These are phyloP conservation scores for Suillus alpinus DNA, from an alignment of 768 basidiomycete genomes.

Conservation along the genomic window DNA sequence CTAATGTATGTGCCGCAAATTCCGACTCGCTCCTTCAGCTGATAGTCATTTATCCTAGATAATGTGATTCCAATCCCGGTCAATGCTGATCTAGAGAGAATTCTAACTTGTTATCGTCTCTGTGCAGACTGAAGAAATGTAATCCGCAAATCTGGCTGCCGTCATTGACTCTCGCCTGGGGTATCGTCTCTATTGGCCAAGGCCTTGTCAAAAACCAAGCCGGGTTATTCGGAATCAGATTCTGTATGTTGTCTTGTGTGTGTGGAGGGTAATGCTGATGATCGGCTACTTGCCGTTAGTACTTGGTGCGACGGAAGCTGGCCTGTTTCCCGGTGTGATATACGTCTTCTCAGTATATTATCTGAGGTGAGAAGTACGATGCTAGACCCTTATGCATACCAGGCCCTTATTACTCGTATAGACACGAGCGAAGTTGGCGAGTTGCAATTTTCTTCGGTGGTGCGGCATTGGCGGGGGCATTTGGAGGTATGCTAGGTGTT, in stretches of 20 bases:
- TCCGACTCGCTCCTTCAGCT: background rate
- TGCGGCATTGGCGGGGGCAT: conserved; percentile 60
- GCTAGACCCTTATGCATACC: background rate
- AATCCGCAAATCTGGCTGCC: conserved; percentile 62
- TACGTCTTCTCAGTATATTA: conserved; percentile 63
- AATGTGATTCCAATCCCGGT: conserved; percentile 20
- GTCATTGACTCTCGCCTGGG: conserved; percentile 57
- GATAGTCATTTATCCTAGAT: conserved; percentile 9
- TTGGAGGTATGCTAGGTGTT: conserved; percentile 43
- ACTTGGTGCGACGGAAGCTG: conserved; percentile 58
- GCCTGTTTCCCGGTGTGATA: conserved; percentile 55
- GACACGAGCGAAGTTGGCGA: conserved; percentile 57
- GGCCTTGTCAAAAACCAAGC: conserved; percentile 54
- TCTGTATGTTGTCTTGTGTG: conserved; percentile 35
- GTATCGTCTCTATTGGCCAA: conserved; percentile 51
- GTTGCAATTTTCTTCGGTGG: conserved; percentile 64
- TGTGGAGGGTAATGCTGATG: background rate
- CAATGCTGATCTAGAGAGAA: background rate
- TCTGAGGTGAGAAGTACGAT: conserved; percentile 30
- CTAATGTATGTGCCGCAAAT: conserved; percentile 39
- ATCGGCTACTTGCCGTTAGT: conserved; percentile 30
- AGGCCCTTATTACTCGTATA: conserved; percentile 15
- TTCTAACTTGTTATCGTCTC: conserved; percentile 4
- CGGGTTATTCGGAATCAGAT: conserved; percentile 53
- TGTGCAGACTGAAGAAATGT: conserved; percentile 50